phyloP scores from a whole-genome alignment of 1,139 yeast genomes.

The Eremothecium gossypii region DNA sequence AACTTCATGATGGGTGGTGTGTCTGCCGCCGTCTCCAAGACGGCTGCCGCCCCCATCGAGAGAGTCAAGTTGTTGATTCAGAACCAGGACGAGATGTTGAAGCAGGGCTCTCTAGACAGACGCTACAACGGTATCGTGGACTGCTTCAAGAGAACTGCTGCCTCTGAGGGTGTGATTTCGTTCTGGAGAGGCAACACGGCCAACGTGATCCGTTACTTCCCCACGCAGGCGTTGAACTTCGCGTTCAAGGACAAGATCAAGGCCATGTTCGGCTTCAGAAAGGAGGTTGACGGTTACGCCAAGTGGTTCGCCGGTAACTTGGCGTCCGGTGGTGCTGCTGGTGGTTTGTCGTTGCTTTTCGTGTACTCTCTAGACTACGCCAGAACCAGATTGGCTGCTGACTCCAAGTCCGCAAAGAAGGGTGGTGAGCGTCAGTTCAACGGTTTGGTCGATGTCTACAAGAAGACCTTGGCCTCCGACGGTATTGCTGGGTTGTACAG shows the following conservation, averaged over 20 bases:
- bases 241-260: slow-evolving; percentile 79
- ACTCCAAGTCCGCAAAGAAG: slow-evolving; percentile 60
- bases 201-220: slow-evolving; percentile 76
- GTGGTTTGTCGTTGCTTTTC: slow-evolving; percentile 65
- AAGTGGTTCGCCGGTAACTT: slow-evolving; percentile 70
- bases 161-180: slow-evolving; percentile 59
- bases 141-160: slow-evolving; percentile 64
- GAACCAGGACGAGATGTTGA: slow-evolving; percentile 76
- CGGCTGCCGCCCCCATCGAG: slow-evolving; percentile 79
- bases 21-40: slow-evolving; percentile 77
- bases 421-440: slow-evolving; percentile 66
- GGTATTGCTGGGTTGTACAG: slow-evolving; percentile 79
- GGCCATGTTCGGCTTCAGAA: slow-evolving; percentile 68
- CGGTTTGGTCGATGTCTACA: slow-evolving; percentile 70
- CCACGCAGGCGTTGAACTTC: slow-evolving; percentile 75
- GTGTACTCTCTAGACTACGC: slow-evolving; percentile 78
- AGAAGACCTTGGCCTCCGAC: slow-evolving; percentile 65
- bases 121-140: slow-evolving; percentile 62
- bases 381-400: slow-evolving; percentile 78
- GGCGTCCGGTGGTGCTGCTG: slow-evolving; percentile 79
- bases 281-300: slow-evolving; percentile 49
- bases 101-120: slow-evolving; percentile 65
- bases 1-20: slow-evolving; percentile 77
- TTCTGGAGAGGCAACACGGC: slow-evolving; percentile 86
- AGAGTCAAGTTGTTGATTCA: slow-evolving; percentile 73